These are phyloP conservation scores for Obelidium mucronatum DNA, from an alignment of 192 early-diverging fungal species.

Conservation along the genomic window DNA sequence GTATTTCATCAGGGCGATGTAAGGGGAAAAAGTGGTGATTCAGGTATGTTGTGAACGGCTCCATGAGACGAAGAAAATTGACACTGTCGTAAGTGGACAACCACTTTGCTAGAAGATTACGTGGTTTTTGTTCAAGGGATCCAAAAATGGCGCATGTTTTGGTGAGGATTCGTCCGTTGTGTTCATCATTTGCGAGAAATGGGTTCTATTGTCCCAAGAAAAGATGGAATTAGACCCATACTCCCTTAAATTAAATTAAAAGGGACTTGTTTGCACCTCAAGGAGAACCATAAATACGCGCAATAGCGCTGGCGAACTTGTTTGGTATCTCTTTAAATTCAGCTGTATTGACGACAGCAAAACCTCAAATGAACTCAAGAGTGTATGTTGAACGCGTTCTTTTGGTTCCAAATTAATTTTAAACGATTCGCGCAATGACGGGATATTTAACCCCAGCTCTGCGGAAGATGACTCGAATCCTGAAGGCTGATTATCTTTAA, in stretches of 20 bases:
- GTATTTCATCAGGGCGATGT: constrained; percentile 48
- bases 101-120: constrained; percentile 54
- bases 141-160: constrained; percentile 54
- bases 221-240: too few species aligned
- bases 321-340: constrained; percentile 47
- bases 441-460: constrained; percentile 45
- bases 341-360: constrained; percentile 59
- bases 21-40: constrained; percentile 54
- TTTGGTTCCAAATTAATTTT: constrained; percentile 42
- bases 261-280: constrained; percentile 37
- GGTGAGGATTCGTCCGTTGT: constrained; percentile 56
- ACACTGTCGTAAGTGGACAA: constrained; percentile 53
- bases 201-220: constrained; percentile 59
- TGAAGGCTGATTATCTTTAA: constrained; percentile 15
- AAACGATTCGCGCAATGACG: constrained; percentile 42
- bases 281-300: constrained; percentile 44
- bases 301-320: constrained; percentile 32
- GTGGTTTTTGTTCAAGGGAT: constrained; percentile 43
- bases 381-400: constrained; percentile 45
- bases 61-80: constrained; percentile 50
- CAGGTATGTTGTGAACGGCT: constrained; percentile 59
- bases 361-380: constrained; percentile 65
- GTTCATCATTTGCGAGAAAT: constrained; percentile 51
- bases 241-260: too few species aligned
- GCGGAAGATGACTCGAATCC: constrained; percentile 7